A percentile compares a stretch with the other conserved stretches of the same genome.
These are phyloP conservation scores for Epithele typhae DNA, from an alignment of 768 basidiomycete genomes.

Conservation along the genomic window DNA sequence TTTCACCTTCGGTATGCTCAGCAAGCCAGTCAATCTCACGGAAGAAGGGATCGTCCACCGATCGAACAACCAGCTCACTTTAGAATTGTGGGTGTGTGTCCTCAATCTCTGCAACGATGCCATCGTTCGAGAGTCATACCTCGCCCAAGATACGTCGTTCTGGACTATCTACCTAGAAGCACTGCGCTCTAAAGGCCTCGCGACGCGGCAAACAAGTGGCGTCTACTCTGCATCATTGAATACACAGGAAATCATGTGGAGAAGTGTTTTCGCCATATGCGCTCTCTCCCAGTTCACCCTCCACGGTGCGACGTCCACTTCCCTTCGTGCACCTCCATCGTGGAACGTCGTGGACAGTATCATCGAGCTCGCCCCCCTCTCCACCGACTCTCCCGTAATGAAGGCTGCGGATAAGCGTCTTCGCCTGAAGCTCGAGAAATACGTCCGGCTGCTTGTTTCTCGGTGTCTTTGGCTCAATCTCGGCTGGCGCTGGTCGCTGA, in stretches of 20 bases:
- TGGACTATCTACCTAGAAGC: slow-evolving; percentile 31
- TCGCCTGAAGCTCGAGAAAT: slow-evolving; percentile 28
- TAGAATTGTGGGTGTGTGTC: slow-evolving; percentile 74
- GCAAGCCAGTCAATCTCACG: slow-evolving; percentile 33
- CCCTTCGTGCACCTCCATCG: slow-evolving; percentile 41
- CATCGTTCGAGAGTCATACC: slow-evolving; percentile 2
- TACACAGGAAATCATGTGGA: slow-evolving; percentile 71
- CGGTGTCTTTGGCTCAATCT: slow-evolving; percentile 72
- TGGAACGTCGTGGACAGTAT: slow-evolving; percentile 67
- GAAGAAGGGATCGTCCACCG: slow-evolving; percentile 30
- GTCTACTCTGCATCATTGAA: slow-evolving; percentile 20
- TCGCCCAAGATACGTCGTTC: slow-evolving; percentile 31
- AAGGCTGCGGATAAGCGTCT: not conserved
- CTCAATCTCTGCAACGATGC: slow-evolving; percentile 42
- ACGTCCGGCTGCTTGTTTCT: slow-evolving; percentile 61
- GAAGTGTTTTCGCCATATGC: slow-evolving; percentile 60
- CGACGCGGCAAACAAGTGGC: slow-evolving; percentile 17
- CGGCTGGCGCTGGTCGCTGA: slow-evolving; percentile 74
- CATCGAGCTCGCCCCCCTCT: slow-evolving; percentile 54
- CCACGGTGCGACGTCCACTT: slow-evolving; percentile 40
- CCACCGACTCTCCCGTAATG: slow-evolving; percentile 31
- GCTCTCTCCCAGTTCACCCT: slow-evolving; percentile 76
- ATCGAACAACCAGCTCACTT: slow-evolving; percentile 30
- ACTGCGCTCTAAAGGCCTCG: slow-evolving; percentile 18
- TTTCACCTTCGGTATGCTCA: slow-evolving; percentile 45